Percentiles rank a stretch among this genome's conserved stretches.
Conservation (phyloP, 345 rosid species). For the Streptanthus diversifolius region DNA sequence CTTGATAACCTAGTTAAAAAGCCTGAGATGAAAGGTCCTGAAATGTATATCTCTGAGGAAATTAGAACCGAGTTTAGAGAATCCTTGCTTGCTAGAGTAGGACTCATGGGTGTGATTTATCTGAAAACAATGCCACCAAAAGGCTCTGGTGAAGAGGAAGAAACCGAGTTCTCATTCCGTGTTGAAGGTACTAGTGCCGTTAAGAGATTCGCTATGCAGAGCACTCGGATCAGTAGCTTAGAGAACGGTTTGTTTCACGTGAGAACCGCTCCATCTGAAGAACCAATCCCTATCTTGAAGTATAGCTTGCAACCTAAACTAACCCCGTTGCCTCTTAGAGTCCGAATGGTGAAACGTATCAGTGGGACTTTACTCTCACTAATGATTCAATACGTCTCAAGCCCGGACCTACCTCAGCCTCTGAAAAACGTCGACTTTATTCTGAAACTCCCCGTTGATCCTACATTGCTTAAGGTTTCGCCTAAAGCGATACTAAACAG, state of each 20-base stretch:
- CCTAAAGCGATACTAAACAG: constrained; percentile 90
- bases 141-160: constrained; percentile 69
- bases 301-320: constrained; percentile 82
- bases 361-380: constrained; percentile 94
- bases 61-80: constrained; percentile 94
- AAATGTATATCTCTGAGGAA: constrained; percentile 83
- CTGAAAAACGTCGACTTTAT: constrained; percentile 68
- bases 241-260: constrained; percentile 89
- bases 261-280: constrained; percentile 84
- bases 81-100: constrained; percentile 87
- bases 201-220: constrained; percentile 78
- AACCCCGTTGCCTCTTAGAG: constrained; percentile 87
- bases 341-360: constrained; percentile 69
- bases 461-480: constrained; percentile 84
- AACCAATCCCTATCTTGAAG: constrained; percentile 82
- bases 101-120: constrained; percentile 87
- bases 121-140: constrained; percentile 77
- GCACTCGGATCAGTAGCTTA: constrained; percentile 71
- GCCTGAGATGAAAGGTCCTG: constrained; percentile 93
- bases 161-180: constrained; percentile 87
- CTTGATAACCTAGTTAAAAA: constrained; percentile 78
- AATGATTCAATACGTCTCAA: constrained; percentile 93
- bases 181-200: constrained; percentile 67
- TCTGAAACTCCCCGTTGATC: constrained; percentile 91
- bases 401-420: constrained; percentile 70